Conservation (phyloP, 208 protist species). For the Leishmania turanica region DNA sequence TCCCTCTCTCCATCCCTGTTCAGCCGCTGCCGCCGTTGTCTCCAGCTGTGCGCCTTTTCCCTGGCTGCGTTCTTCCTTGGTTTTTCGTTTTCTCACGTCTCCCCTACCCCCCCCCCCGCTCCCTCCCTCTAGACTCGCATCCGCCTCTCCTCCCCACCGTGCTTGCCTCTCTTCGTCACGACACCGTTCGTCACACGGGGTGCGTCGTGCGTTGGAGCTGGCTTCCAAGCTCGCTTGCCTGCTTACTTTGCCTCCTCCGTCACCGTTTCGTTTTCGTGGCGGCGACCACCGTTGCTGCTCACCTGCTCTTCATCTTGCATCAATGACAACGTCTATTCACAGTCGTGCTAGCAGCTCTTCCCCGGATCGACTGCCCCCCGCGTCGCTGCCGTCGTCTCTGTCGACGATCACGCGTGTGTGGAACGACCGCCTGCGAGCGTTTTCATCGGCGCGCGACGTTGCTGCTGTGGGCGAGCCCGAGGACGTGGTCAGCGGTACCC, state of each 20-base stretch:
- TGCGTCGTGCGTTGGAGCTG: background rate
- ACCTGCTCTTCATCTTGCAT: background rate
- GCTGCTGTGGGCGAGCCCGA: background rate
- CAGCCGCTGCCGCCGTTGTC: background rate
- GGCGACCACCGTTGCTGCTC: background rate
- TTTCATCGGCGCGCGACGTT: background rate
- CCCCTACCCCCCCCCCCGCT: background rate
- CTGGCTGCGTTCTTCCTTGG: background rate
- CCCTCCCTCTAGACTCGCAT: background rate
- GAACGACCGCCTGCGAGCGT: slow-evolving; percentile 31
- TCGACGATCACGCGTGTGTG: slow-evolving; percentile 35
- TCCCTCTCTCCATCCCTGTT: background rate
- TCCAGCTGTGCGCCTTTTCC: background rate
- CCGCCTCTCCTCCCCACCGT: background rate
- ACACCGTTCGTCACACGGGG: background rate
- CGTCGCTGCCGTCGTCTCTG: slow-evolving; percentile 3
- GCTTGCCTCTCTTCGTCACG: background rate
- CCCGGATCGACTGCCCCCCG: background rate
- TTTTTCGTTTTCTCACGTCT: too few relatives aligned
- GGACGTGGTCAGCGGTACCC: slow-evolving; percentile 13
- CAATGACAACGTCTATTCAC: slow-evolving; percentile 13
- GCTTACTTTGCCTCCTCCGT: background rate
- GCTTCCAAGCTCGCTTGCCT: background rate
- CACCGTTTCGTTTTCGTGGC: background rate
- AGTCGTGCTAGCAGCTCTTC: slow-evolving; percentile 1